Conservation (phyloP, 176 grass and related monocot species). For the Hordeum marinum region DNA sequence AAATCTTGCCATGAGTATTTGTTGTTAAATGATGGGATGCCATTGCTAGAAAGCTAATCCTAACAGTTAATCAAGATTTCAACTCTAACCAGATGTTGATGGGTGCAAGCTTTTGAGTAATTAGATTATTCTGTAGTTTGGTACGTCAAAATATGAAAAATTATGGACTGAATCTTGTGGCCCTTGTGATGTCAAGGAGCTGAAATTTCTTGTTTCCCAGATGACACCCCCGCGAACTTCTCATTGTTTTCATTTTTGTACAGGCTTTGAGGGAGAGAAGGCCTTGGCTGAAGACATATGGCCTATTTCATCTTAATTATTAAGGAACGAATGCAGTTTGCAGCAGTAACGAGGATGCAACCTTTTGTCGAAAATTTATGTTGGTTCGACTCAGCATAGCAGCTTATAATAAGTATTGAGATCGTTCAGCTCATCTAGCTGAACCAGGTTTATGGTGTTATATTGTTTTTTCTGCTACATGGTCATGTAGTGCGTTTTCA, state of each 20-base stretch:
- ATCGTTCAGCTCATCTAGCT: not conserved
- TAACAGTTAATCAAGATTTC: not conserved
- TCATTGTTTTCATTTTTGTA: not conserved
- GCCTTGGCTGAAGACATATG: not conserved
- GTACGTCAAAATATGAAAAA: not conserved
- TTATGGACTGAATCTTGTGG: not conserved
- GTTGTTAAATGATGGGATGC: not conserved
- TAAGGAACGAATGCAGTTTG: not conserved
- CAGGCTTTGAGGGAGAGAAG: not conserved
- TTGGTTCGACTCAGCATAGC: not conserved
- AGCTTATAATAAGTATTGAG: not conserved
- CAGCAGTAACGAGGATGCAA: not conserved
- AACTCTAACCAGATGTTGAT: not conserved
- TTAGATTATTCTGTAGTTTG: not conserved
- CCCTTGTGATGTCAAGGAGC: not conserved
- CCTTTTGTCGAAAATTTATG: not conserved
- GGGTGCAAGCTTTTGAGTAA: not conserved
- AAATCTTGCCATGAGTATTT: not conserved
- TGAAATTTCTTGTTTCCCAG: not conserved
- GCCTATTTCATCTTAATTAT: not conserved
- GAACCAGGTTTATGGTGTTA: not conserved
- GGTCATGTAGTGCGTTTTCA: not conserved
- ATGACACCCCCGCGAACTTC: not conserved
- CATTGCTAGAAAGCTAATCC: not conserved
- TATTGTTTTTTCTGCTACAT: not conserved